A percentile compares a stretch with the other conserved stretches of the same genome.
Evolutionary conservation across 208 protist species (phyloP).

Genomic region (Angomonas deanei): DNA sequence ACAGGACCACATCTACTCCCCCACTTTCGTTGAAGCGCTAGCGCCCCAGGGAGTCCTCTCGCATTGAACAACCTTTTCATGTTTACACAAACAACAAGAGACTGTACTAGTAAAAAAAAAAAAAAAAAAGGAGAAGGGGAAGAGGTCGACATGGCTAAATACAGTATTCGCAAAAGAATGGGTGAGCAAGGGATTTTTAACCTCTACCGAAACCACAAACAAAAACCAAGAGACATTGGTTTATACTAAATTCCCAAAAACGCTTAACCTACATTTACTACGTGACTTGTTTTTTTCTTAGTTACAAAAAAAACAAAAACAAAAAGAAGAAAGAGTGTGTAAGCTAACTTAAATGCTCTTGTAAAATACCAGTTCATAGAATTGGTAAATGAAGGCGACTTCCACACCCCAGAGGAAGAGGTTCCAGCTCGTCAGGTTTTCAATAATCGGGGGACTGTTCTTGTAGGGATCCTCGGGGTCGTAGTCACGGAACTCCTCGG

Average conservation of each 20-base stretch:
- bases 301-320: background rate
- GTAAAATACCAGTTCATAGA: constrained; percentile 86
- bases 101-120: constrained; percentile 11
- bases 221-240: too few relatives aligned
- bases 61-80: too few relatives aligned
- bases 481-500: constrained; percentile 87
- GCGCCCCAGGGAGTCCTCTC: too few relatives aligned
- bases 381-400: constrained; percentile 87
- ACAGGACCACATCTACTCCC: too few relatives aligned
- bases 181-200: too few relatives aligned
- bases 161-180: too few relatives aligned
- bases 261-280: too few relatives aligned
- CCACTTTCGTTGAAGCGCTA: too few relatives aligned
- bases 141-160: too few relatives aligned
- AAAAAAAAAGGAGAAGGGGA: constrained; percentile 9
- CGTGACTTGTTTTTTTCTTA: background rate
- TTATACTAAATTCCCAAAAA: too few relatives aligned
- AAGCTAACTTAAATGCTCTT: constrained; percentile 64
- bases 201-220: too few relatives aligned
- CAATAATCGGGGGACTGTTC: constrained; percentile 80
- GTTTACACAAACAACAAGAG: background rate
- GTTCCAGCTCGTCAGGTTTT: constrained; percentile 86
- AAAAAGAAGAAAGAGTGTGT: background rate
- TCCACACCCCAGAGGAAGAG: constrained; percentile 87
- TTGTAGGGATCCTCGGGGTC: constrained; percentile 92